phyloP scores from a whole-genome alignment of 169 alveolate genomes.

The Miamiensis avidus region DNA sequence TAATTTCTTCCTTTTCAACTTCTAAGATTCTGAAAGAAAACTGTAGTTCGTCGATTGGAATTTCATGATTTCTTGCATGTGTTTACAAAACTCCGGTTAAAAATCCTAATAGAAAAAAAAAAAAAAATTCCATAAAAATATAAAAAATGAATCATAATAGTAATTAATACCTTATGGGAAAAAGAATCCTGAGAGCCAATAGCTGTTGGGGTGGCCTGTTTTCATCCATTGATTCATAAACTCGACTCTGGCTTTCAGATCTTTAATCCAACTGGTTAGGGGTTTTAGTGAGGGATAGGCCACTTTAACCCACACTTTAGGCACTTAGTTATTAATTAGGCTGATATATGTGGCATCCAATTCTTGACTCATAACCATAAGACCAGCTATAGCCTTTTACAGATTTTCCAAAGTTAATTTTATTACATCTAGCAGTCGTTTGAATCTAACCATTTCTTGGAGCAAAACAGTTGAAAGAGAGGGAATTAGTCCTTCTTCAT shows the following conservation, averaged over 20 bases:
- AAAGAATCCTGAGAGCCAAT: slow-evolving; percentile 88
- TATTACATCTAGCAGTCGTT: slow-evolving; percentile 69
- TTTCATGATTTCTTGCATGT: slow-evolving; percentile 72
- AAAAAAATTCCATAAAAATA: not conserved
- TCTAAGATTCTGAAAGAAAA: slow-evolving; percentile 75
- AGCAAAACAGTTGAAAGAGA: slow-evolving; percentile 83
- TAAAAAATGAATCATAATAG: not conserved
- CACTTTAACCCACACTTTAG: slow-evolving; percentile 78
- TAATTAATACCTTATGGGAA: slow-evolving; percentile 88
- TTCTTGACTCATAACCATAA: slow-evolving; percentile 83
- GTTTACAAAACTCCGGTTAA: slow-evolving; percentile 77
- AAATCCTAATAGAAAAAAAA: slow-evolving; percentile 20
- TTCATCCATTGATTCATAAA: slow-evolving; percentile 82
- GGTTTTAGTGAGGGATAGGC: slow-evolving; percentile 86
- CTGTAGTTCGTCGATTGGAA: slow-evolving; percentile 82
- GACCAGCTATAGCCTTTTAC: slow-evolving; percentile 85
- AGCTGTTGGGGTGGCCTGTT: slow-evolving; percentile 77
- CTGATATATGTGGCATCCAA: slow-evolving; percentile 44
- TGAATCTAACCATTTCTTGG: slow-evolving; percentile 82
- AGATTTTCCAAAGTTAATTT: slow-evolving; percentile 60
- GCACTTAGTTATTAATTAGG: slow-evolving; percentile 77
- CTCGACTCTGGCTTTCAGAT: slow-evolving; percentile 76
- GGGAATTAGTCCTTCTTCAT: slow-evolving; percentile 77
- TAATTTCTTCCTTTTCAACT: slow-evolving; percentile 54
- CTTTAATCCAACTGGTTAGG: slow-evolving; percentile 82